Conservation (phyloP, 2,329 filamentous ascomycete genomes). For the Fusarium xyrophilum region DNA sequence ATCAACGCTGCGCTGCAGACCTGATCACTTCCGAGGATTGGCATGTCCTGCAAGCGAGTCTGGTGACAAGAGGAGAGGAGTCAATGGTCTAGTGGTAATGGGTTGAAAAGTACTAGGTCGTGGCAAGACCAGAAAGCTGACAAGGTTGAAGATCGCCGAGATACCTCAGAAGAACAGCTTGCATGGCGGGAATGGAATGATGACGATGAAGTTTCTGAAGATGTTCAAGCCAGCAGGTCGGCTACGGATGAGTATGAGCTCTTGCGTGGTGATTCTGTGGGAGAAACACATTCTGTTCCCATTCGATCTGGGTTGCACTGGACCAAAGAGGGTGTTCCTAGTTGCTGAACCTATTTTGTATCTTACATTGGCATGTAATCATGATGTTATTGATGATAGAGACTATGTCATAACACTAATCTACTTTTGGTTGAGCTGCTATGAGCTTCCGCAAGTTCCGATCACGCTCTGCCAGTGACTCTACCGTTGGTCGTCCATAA, state of each 20-base stretch:
- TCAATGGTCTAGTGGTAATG: neutral
- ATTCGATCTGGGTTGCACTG: neutral
- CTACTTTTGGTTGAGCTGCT: conserved; percentile 13
- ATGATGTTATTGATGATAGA: neutral
- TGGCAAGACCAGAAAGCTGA: neutral
- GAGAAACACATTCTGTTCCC: neutral
- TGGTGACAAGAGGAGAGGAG: neutral
- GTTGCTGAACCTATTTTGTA: neutral
- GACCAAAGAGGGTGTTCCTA: neutral
- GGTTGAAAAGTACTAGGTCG: neutral
- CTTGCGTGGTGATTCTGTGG: neutral
- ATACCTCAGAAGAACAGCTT: rapidly evolving
- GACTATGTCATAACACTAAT: neutral
- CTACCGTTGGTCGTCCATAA: conserved; percentile 15
- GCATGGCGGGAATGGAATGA: neutral
- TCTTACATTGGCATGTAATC: too few relatives aligned
- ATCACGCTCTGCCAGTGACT: conserved; percentile 19
- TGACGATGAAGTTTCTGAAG: neutral
- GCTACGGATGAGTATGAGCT: neutral
- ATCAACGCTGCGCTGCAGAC: neutral
- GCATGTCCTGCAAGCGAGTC: neutral
- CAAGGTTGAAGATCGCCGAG: rapidly evolving
- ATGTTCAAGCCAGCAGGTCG: neutral
- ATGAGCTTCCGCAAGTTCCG: conserved; percentile 22
- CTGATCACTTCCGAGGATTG: neutral